Conservation (phyloP, 768 basidiomycete species). For the Tricholoma matsutake region DNA sequence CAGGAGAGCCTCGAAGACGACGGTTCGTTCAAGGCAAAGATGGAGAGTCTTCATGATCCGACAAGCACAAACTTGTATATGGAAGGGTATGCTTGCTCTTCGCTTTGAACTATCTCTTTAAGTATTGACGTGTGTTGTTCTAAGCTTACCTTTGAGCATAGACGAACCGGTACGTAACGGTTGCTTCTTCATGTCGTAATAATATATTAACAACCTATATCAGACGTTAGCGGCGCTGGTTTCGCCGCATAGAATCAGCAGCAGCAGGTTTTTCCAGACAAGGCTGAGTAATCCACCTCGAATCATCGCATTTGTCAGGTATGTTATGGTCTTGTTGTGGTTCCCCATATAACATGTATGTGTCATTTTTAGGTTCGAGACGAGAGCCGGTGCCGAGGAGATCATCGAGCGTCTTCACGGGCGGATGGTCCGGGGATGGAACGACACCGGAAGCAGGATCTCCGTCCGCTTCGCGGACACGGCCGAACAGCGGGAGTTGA, state of each 20-base stretch:
- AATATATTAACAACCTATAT: background rate
- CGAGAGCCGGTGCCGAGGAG: constrained; percentile 69
- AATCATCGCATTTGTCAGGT: constrained; percentile 83
- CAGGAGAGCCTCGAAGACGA: constrained; percentile 25
- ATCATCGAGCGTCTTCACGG: constrained; percentile 77
- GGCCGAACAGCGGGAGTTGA: constrained; percentile 69
- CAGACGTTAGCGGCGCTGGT: constrained; percentile 66
- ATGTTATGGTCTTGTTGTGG: constrained; percentile 14
- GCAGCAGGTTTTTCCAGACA: constrained; percentile 78
- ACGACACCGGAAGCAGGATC: constrained; percentile 72
- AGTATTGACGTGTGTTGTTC: constrained; percentile 4
- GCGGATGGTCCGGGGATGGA: constrained; percentile 75
- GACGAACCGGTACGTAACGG: constrained; percentile 53
- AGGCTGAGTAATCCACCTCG: constrained; percentile 71
- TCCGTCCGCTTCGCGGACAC: constrained; percentile 81
- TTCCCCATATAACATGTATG: constrained; percentile 1
- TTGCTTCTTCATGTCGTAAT: background rate
- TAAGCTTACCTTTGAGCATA: constrained; percentile 64
- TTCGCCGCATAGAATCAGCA: constrained; percentile 68
- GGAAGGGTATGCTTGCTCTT: constrained; percentile 50
- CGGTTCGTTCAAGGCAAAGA: constrained; percentile 68
- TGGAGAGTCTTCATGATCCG: constrained; percentile 69
- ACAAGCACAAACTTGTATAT: constrained; percentile 78
- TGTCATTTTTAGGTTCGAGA: constrained; percentile 53
- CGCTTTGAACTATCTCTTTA: background rate